Evolutionary conservation across 441 rosid genomes (phyloP), one percentile per base, ranked within the genome.

Genomic region (Pelargonium exstipulatum): DNA sequence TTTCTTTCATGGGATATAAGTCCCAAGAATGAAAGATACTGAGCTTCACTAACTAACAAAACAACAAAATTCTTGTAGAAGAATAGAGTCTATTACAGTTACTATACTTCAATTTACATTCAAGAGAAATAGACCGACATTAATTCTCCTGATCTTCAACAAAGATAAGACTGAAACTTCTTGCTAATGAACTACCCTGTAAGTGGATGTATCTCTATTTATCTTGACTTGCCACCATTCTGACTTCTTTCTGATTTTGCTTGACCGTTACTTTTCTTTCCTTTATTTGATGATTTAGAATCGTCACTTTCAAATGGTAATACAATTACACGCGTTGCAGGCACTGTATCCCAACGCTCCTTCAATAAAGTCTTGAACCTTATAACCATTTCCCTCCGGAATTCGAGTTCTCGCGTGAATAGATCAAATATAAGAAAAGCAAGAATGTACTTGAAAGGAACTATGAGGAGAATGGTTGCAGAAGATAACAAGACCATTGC

Each of bases 261-360:
- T 80, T 79, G 78, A 24, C 74, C 82, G 58, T 76, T 68, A 29
- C 72, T 62, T 76, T 80, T 74, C 67, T 62, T 73, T 43, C 80
- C 81, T 77, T 79, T 78, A 24, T 72, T 69, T 60, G 74, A 64
- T 24, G 85, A 65, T 66, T 71, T 72, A 13, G 87, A 79, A 29
- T 82, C 90, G 9, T 80, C 76, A 62, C 67, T 81, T 71, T 83
- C 89, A 68, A 73, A 84, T 2, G 97, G 97, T 73, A 91, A 82
- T 8, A 91, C 99, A 13, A 80, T 73, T 5, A 95, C 97, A 2
- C 92, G 92, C 16, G 96, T 81, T 0, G 97, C 97, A 62, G 96
- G 97, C 71, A 95, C 78, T 29, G 86, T 88, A 53, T 83, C 83
- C 97, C 99, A 94, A 12, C 97, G 94, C 69, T 95, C 97, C 82